Evolutionary conservation across 108 stramenopile species (phyloP).

Genomic region (Asterionellopsis glacialis): DNA sequence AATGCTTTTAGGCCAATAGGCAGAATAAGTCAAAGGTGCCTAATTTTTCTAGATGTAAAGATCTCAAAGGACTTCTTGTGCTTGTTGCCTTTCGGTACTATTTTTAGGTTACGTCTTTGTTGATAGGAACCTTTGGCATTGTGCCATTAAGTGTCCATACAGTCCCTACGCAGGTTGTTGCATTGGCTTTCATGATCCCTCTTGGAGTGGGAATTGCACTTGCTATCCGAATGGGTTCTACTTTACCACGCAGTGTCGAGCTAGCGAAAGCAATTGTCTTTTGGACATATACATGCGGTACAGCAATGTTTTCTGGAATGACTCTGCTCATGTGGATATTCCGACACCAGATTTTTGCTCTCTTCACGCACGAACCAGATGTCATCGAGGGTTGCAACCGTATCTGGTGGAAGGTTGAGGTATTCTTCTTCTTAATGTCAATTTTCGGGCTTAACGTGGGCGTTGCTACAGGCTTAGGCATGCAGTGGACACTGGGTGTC

Average conservation of each 20-base stretch:
- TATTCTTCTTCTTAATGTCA: constrained; percentile 13
- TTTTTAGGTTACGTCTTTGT: constrained; percentile 26
- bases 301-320: constrained; percentile 14
- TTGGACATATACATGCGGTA: neutral
- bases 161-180: constrained; percentile 29
- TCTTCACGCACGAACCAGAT: constrained; percentile 22
- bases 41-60: neutral
- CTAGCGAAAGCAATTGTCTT: constrained; percentile 20
- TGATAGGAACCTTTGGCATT: constrained; percentile 42
- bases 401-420: constrained; percentile 34
- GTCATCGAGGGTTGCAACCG: constrained; percentile 20
- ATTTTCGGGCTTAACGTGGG: constrained; percentile 27
- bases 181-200: constrained; percentile 30
- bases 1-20: neutral
- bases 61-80: too few species aligned
- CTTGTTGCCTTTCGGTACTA: constrained; percentile 18
- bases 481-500: constrained; percentile 41
- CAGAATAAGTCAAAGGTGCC: too few species aligned
- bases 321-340: constrained; percentile 13
- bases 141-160: constrained; percentile 42
- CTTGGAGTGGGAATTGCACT: constrained; percentile 35
- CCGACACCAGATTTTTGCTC: constrained; percentile 12
- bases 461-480: constrained; percentile 34
- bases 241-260: constrained; percentile 17
- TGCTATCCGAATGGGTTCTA: constrained; percentile 30